Evolutionary conservation across 306 rosid species (phyloP), one percentile per base, ranked within the genome.

Genomic region (Herpetospermum pedunculosum): DNA sequence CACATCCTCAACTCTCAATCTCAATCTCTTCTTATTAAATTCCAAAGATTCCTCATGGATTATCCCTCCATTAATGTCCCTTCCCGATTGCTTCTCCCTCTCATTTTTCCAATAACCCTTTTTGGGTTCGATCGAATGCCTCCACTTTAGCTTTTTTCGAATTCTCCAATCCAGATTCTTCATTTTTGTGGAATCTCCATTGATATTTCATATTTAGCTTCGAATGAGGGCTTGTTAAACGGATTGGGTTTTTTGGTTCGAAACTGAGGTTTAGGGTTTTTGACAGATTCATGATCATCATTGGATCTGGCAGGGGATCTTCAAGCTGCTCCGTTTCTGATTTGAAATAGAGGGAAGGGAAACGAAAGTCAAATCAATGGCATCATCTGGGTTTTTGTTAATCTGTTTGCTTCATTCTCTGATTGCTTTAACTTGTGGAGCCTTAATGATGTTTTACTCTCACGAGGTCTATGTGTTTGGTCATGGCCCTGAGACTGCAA

Each of bases 401-500:
- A 82, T 83, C 37, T 91, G 98, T 80, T 41, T 83, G 82, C 96
- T 93, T 28, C 98, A 93, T 75, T 87, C 98, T 77, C 59, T 83
- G 54, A 69, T 91, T 44, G 92, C 94, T 78, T 78, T 93, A 25
- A 80, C 87, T 16, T 81, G 94, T 84, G 98, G 98, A 80, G 65
- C 83, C 21, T 63, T 88, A 5, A 93, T 93, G 94, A 82, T 89
- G 76, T 93, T 93, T 77, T 83, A 47, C 81, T 86, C 98, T 48
- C 62, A 85, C 23, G 94, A 89, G 78, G 73, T 85, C 29, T 73
- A 30, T 62, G 91, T 85, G 30, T 85, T 93, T 76, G 84, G 96
- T 49, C 94, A 86, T 81, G 97, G 98, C 53, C 48, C 46, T 16
- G 91, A 87, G 58, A 86, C 88, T 21, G 96, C 97, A 38, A 82